Conservation (phyloP, 257 asterid genomes). For the Linaria vulgaris region DNA sequence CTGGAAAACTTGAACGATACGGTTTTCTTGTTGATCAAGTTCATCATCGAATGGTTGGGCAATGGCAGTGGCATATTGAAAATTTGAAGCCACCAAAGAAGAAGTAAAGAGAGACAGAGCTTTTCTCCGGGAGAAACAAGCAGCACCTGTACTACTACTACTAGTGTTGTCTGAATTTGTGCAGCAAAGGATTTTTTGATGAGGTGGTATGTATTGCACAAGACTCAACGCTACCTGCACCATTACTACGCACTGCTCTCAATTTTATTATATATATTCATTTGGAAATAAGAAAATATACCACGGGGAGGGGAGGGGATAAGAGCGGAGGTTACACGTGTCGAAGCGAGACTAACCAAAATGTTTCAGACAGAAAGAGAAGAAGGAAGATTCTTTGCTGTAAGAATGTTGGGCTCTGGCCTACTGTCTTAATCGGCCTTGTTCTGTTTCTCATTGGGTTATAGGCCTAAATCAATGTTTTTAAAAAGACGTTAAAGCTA, state of each 20-base stretch:
- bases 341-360: too few relatives aligned
- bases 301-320: not conserved
- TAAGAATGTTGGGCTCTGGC: too few relatives aligned
- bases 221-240: slow-evolving; percentile 37
- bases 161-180: slow-evolving; percentile 23
- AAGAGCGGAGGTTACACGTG: too few relatives aligned
- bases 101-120: slow-evolving; percentile 52
- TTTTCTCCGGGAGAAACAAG: slow-evolving; percentile 44
- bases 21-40: slow-evolving; percentile 53
- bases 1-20: slow-evolving; percentile 64
- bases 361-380: too few relatives aligned
- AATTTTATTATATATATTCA: not conserved
- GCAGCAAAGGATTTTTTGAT: slow-evolving; percentile 24
- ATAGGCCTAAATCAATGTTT: too few relatives aligned
- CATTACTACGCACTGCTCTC: slow-evolving; percentile 29
- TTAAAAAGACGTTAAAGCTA: too few relatives aligned
- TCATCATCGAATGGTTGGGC: slow-evolving; percentile 48
- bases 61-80: slow-evolving; percentile 37
- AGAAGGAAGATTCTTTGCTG: too few relatives aligned
- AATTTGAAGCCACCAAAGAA: slow-evolving; percentile 39
- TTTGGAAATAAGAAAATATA: not conserved
- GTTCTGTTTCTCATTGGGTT: too few relatives aligned
- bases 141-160: not conserved
- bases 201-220: slow-evolving; percentile 27
- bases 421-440: too few relatives aligned